Base-by-base conservation (phyloP, 2,329 filamentous ascomycete genomes). In the Colletotrichum musae region DNA sequence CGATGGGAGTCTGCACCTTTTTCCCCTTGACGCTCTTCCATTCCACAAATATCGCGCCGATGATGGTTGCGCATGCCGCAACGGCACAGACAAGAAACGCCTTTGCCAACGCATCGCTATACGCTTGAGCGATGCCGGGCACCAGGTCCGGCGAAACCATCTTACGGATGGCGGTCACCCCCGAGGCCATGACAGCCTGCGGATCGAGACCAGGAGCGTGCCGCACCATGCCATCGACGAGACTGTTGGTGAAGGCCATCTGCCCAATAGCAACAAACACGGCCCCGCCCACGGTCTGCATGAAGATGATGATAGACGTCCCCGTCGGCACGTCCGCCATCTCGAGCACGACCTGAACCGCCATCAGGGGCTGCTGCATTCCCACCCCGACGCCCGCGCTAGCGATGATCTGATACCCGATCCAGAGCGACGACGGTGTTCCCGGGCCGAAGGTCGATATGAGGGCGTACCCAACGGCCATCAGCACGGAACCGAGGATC, bases 21-120 rank as follows among this genome's bases (percentile, higher is more conserved):
- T 86, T 88, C 5, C 86, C 86, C 75, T 88, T 89, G 24, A 89
- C 84, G 67, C 84, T 88, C 81, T 84, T 86, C 85, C 85, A 87
- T 75, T 88, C 86, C 59, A 86, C 81, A 7, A 82, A 77, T 13
- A 81, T 73, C 2, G 80, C 77, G 2, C 84, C 83, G 21, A 84
- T 50, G 51, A 86, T 80, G 0, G 83, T 80, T 6, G 86, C 72
- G 7, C 82, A 79, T 1, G 82, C 83, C 12, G 86, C 76, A 0
- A 83, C 86, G 45, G 83, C 79, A 16, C 80, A 78, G 48, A 86
- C 78, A 13, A 81, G 77, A 72, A 85, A 86, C 3, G 82, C 76
- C 15, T 79, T 78, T 6, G 80, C 80, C 43, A 87, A 59, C 7
- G 84, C 82, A 6, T 80, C 78, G 69, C 83, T 85, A 72, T 87